Evolutionary conservation across 164 flowering plant species (phyloP).

Genomic region (Vitis vinifera): DNA sequence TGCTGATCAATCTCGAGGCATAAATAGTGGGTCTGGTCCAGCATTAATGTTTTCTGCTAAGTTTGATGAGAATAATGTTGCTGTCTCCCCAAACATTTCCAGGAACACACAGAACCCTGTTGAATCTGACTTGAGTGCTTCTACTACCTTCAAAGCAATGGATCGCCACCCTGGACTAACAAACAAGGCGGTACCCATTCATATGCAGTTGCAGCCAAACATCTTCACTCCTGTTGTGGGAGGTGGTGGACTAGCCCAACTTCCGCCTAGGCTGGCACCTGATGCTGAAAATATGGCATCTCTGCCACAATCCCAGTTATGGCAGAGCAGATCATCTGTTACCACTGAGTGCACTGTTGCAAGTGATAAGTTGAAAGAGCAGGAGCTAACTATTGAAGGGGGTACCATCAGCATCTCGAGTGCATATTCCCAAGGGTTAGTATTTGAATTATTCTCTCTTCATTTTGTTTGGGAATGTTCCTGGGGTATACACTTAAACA

Average conservation of each 20-base stretch:
- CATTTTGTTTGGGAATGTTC: neutral
- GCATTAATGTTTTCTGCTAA: conserved; percentile 25
- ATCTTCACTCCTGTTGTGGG: conserved; percentile 14
- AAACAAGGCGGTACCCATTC: conserved; percentile 25
- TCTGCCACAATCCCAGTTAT: conserved; percentile 25
- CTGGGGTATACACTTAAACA: neutral
- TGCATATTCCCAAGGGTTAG: conserved; percentile 52
- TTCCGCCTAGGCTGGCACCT: conserved; percentile 15
- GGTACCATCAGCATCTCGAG: conserved; percentile 50
- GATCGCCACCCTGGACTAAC: conserved; percentile 25
- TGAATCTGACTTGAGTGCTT: conserved; percentile 22
- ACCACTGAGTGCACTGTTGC: conserved; percentile 12
- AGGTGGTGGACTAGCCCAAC: conserved; percentile 17
- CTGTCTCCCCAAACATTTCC: conserved; percentile 18
- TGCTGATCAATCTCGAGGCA: conserved; percentile 22
- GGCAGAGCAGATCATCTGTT: conserved; percentile 21
- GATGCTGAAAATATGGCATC: conserved; percentile 20
- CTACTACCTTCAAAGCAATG: conserved; percentile 20
- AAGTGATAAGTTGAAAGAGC: conserved; percentile 30
- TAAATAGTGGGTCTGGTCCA: conserved; percentile 18
- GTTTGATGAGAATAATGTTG: conserved; percentile 29
- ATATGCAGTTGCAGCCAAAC: conserved; percentile 30
- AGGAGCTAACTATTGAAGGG: conserved; percentile 34
- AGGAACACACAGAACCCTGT: conserved; percentile 18
- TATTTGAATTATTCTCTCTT: neutral